phyloP scores from a whole-genome alignment of 2,329 filamentous ascomycete genomes.

The Fusarium sp. region DNA sequence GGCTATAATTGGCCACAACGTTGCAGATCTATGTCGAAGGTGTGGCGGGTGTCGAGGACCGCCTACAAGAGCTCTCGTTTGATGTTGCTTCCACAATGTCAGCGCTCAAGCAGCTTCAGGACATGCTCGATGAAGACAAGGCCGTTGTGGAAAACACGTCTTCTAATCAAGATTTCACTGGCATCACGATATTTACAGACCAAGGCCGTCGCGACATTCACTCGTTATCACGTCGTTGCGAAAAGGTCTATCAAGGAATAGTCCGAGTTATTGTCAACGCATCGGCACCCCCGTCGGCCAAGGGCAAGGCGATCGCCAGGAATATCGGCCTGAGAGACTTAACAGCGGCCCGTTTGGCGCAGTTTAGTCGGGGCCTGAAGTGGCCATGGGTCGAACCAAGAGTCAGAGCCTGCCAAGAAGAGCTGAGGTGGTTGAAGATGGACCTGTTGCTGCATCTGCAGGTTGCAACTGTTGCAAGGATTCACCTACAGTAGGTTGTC shows the following conservation, averaged over 20 bases:
- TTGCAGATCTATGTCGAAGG: neutral
- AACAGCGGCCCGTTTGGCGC: neutral
- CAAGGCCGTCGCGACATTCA: neutral
- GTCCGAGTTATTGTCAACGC: neutral
- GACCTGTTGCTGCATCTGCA: neutral
- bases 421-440: neutral
- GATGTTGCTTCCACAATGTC: neutral
- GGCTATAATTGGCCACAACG: neutral
- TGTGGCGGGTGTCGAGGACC: neutral
- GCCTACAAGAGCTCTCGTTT: neutral
- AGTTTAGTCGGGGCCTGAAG: neutral
- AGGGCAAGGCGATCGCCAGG: neutral
- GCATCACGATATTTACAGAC: neutral
- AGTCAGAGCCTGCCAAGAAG: neutral
- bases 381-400: neutral
- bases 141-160: neutral
- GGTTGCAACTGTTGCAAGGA: neutral
- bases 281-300: neutral
- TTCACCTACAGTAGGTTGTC: neutral
- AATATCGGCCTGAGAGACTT: neutral
- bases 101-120: neutral
- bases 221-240: neutral
- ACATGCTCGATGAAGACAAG: neutral
- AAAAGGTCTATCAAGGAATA: neutral
- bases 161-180: neutral